These are phyloP conservation scores for Tripterygium wilfordii DNA, from an alignment of 177 flowering plant species.

Conservation along the genomic window DNA sequence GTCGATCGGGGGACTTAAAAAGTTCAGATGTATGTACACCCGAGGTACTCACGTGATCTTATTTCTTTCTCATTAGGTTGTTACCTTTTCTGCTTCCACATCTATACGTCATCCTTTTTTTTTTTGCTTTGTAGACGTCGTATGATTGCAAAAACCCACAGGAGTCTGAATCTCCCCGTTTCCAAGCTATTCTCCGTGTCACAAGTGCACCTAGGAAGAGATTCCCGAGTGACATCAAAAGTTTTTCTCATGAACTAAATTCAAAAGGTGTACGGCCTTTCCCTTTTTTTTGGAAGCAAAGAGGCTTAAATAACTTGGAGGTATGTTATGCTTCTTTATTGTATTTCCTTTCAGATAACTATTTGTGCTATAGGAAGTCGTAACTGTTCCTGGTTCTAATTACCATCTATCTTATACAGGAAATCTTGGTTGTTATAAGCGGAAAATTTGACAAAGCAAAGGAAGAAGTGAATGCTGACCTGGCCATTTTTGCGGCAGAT, in stretches of 20 bases:
- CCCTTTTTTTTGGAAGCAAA: constrained; percentile 98
- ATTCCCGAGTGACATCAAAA: constrained; percentile 86
- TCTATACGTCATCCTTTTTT: constrained; percentile 5
- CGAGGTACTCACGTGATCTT: constrained; percentile 53
- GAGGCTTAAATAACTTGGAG: constrained; percentile 85
- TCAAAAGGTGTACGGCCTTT: constrained; percentile 98
- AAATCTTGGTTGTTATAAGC: constrained; percentile 74
- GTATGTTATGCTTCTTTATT: constrained; percentile 24
- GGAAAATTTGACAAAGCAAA: constrained; percentile 96
- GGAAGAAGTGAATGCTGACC: constrained; percentile 97
- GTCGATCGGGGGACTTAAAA: constrained; percentile 52
- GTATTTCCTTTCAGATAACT: not conserved
- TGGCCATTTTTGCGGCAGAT: constrained; percentile 94
- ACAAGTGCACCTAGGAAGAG: constrained; percentile 96
- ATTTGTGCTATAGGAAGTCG: not conserved
- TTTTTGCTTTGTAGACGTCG: constrained; percentile 34
- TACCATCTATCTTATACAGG: constrained; percentile 45
- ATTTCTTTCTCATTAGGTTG: no score
- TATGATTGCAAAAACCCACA: constrained; percentile 89
- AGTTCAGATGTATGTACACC: constrained; percentile 71
- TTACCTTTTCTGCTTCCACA: no score
- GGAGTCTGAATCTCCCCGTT: constrained; percentile 99
- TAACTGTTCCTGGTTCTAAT: not conserved
- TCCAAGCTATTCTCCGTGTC: constrained; percentile 93
- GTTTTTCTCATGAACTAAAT: constrained; percentile 97